Percentiles rank a stretch among this genome's conserved stretches.
These are phyloP conservation scores for Paxillus involutus DNA, from an alignment of 768 basidiomycete species.

Conservation along the genomic window DNA sequence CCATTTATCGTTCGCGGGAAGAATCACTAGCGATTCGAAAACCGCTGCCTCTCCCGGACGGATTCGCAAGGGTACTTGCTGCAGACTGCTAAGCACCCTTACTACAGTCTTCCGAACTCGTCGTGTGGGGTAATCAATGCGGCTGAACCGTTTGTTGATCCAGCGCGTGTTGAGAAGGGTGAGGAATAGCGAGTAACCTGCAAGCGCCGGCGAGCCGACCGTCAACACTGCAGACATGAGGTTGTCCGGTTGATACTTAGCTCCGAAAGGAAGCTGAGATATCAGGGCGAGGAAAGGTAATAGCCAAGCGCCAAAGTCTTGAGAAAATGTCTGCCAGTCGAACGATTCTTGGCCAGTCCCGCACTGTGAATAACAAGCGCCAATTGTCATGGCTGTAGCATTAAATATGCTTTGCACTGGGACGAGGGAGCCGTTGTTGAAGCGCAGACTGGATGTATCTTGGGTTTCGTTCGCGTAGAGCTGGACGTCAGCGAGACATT, in stretches of 20 bases:
- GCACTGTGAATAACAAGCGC: slow-evolving; percentile 7
- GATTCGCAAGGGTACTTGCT: slow-evolving; percentile 41
- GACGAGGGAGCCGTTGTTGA: neutral
- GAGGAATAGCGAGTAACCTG: slow-evolving; percentile 44
- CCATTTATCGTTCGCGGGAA: slow-evolving; percentile 43
- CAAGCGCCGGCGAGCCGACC: slow-evolving; percentile 44
- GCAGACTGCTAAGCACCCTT: slow-evolving; percentile 37
- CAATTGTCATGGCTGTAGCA: slow-evolving; percentile 8
- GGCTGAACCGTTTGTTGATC: slow-evolving; percentile 34
- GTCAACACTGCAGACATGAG: slow-evolving; percentile 42
- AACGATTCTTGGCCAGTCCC: slow-evolving; percentile 15
- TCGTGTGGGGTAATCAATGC: slow-evolving; percentile 24
- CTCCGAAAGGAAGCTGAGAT: slow-evolving; percentile 50
- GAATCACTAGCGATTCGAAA: slow-evolving; percentile 42
- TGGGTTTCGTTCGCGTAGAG: neutral
- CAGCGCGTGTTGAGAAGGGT: slow-evolving; percentile 46
- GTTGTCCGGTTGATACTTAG: slow-evolving; percentile 39
- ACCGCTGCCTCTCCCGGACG: slow-evolving; percentile 23
- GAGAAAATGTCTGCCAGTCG: slow-evolving; percentile 24
- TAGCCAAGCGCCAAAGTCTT: slow-evolving; percentile 45
- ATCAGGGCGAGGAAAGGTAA: slow-evolving; percentile 49
- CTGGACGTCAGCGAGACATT: slow-evolving; percentile 14
- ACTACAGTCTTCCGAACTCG: slow-evolving; percentile 22
- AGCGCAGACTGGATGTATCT: neutral
- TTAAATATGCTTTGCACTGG: neutral